A percentile compares a stretch with the other conserved stretches of the same genome.
Conservation (phyloP, 1,284 basidiomycete species). For the Wolfiporia cocos region DNA sequence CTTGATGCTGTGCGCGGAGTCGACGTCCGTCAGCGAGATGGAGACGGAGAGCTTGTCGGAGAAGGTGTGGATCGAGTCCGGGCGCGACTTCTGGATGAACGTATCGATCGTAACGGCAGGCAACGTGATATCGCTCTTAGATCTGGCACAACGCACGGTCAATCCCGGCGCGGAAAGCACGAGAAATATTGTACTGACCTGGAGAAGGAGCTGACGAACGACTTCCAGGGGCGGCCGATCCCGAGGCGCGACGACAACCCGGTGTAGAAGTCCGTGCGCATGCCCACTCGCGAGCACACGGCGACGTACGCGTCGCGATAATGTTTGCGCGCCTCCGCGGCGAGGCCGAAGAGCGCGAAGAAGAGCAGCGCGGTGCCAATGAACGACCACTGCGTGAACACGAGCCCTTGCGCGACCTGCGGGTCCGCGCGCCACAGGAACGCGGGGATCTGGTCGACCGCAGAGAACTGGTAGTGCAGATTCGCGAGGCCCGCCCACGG, state of each 20-base stretch:
- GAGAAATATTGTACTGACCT: too few species aligned
- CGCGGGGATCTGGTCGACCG: slow-evolving; percentile 24
- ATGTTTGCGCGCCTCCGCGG: slow-evolving; percentile 55
- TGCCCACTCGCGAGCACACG: slow-evolving; percentile 34
- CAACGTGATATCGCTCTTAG: too few species aligned
- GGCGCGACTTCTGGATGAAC: too few species aligned
- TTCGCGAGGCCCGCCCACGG: slow-evolving; percentile 32
- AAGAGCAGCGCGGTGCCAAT: slow-evolving; percentile 31
- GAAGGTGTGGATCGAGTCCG: too few species aligned
- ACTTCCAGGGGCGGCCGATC: too few species aligned
- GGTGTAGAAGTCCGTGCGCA: slow-evolving; percentile 4
- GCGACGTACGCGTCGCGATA: slow-evolving; percentile 41
- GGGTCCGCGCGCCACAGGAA: slow-evolving; percentile 22
- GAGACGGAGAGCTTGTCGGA: slow-evolving; percentile 31
- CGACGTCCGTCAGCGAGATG: slow-evolving; percentile 20
- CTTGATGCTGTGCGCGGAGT: slow-evolving; percentile 14
- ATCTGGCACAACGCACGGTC: too few species aligned
- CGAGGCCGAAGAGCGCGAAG: too few species aligned
- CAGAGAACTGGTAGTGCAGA: slow-evolving; percentile 29
- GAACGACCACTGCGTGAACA: slow-evolving; percentile 16
- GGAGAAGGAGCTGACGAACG: too few species aligned
- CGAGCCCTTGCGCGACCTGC: slow-evolving; percentile 4
- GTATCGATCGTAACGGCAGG: too few species aligned
- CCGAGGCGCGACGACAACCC: slow-evolving; percentile 16
- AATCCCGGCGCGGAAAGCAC: too few species aligned